Percentiles rank a stretch among this genome's conserved stretches.
Evolutionary conservation across 2,329 filamentous ascomycete species (phyloP).

Genomic region (Parascedosporium putredinis): DNA sequence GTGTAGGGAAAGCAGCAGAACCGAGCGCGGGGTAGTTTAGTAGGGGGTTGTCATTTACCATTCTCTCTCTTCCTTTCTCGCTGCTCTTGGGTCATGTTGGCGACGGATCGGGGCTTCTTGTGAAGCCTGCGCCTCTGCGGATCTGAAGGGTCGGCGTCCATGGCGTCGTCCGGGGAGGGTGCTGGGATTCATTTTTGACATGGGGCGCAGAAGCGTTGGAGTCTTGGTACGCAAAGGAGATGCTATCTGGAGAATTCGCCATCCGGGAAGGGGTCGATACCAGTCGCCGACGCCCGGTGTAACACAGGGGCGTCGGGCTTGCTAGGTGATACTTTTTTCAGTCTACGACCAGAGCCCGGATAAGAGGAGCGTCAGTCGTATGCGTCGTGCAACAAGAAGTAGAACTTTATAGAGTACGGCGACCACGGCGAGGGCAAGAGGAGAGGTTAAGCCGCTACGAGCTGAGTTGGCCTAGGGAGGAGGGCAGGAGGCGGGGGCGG

Average conservation of each 20-base stretch:
- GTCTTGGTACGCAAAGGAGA: not conserved
- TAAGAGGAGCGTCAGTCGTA: too few relatives aligned
- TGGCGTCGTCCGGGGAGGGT: not conserved
- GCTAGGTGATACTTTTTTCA: not conserved
- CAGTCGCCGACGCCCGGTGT: not conserved
- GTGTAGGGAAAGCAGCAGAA: not conserved
- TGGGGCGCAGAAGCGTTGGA: not conserved
- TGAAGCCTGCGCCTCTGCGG: not conserved
- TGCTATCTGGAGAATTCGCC: constrained; percentile 3
- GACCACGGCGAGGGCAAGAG: too few relatives aligned
- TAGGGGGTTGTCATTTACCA: constrained; percentile 25
- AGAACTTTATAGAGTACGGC: too few relatives aligned
- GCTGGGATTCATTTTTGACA: constrained; percentile 2
- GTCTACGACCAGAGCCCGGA: too few relatives aligned
- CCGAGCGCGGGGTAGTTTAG: too few relatives aligned
- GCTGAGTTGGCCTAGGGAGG: too few relatives aligned
- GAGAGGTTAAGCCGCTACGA: too few relatives aligned
- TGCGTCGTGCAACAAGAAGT: too few relatives aligned
- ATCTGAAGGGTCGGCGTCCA: not conserved
- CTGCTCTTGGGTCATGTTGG: constrained; percentile 63
- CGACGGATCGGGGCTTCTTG: constrained; percentile 24
- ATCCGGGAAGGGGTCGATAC: not conserved
- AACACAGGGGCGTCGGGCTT: not conserved
- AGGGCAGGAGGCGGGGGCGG: too few relatives aligned
- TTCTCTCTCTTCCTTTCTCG: constrained; percentile 56